A percentile compares a stretch with the other conserved stretches of the same genome.
Conservation (phyloP, 2,329 filamentous ascomycete species). For the Sporothrix brunneoviolacea region DNA sequence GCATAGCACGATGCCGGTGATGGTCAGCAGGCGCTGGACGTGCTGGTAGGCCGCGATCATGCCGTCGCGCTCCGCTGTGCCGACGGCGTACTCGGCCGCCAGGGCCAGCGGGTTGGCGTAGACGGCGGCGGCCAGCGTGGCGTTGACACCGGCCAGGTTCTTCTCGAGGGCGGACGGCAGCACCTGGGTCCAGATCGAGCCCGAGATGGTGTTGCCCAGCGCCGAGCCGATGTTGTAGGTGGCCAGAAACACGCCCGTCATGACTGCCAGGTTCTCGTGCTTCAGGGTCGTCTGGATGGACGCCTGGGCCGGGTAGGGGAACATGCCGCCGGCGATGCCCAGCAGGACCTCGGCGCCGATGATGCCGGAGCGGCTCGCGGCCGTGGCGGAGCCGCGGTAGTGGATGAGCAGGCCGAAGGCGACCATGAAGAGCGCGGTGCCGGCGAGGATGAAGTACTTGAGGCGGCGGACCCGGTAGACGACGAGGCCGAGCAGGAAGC, state of each 20-base stretch:
- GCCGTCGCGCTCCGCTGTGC: constrained; percentile 35
- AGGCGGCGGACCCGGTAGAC: constrained; percentile 52
- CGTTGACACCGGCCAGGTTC: constrained; percentile 25
- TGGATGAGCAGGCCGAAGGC: constrained; percentile 59
- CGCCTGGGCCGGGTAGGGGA: constrained; percentile 44
- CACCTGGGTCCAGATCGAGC: constrained; percentile 56
- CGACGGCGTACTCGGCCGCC: constrained; percentile 32
- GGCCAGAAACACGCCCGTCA: constrained; percentile 57
- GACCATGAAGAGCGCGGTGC: constrained; percentile 55
- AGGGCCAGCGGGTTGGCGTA: constrained; percentile 32
- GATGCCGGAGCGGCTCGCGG: constrained; percentile 44
- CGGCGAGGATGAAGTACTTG: constrained; percentile 57
- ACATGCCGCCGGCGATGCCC: constrained; percentile 58
- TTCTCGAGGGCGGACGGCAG: constrained; percentile 39
- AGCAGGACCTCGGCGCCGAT: constrained; percentile 57
- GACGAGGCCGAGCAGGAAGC: constrained; percentile 48
- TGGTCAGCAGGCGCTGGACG: constrained; percentile 40
- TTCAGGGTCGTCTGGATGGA: constrained; percentile 36
- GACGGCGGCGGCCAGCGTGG: constrained; percentile 29
- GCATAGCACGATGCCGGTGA: constrained; percentile 43
- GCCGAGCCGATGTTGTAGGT: constrained; percentile 58
- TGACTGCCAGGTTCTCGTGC: constrained; percentile 53
- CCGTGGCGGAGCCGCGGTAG: constrained; percentile 47
- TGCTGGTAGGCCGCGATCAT: constrained; percentile 40
- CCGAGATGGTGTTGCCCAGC: constrained; percentile 53